Evolutionary conservation across 1,284 basidiomycete genomes (phyloP), one percentile per base, ranked within the genome.

Genomic region (Fomitopsis pinicola): DNA sequence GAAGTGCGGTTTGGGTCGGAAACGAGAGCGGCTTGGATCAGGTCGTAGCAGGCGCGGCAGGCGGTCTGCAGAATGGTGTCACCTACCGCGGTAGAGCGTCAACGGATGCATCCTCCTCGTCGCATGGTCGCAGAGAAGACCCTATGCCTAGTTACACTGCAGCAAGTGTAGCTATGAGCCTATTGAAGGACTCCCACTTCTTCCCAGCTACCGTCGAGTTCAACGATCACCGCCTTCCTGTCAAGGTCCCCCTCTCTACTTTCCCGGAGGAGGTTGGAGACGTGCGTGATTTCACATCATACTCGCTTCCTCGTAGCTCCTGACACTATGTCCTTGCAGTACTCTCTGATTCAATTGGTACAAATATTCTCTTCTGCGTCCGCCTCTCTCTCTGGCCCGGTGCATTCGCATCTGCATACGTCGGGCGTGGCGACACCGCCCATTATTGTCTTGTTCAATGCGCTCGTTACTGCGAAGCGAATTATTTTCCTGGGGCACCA

Each of bases 221-320:
- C 75, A 88, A 87, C 72, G 82, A 86, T 63, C 85, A 94, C 63
- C 83, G 85, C 22, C 75, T 96, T 38, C 94, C 94, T 10, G 93
- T 97, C 69, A 88, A 92, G 68, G 86, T 97, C 70, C 95, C 95
- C 1, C 77, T 96, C 58, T 84, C 87, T 14, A 91, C 89, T 1
- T 96, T 96, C 71, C 82, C 91, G 0, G 94, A 97, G 72, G 96
- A 99, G 80, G 93, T 99, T 59, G 96, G 96, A 59, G 96, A 98
- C 74, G 95, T 96, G 71, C 73, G 89, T 80, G 64, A 1, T 5
- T 12, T 62, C 40, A 72, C 54, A 33, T 57, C 55, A 59, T 59
- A 17, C 59, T 40, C 62, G 54, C 50, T 12, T 33, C 33, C 35
- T 44, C 55, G 22, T 6, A 19, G 35, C 19, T 12, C 40, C 42